Evolutionary conservation across 2,329 filamentous ascomycete species (phyloP), one percentile per base, ranked within the genome.

Genomic region (Pestalotiopsis sp.): DNA sequence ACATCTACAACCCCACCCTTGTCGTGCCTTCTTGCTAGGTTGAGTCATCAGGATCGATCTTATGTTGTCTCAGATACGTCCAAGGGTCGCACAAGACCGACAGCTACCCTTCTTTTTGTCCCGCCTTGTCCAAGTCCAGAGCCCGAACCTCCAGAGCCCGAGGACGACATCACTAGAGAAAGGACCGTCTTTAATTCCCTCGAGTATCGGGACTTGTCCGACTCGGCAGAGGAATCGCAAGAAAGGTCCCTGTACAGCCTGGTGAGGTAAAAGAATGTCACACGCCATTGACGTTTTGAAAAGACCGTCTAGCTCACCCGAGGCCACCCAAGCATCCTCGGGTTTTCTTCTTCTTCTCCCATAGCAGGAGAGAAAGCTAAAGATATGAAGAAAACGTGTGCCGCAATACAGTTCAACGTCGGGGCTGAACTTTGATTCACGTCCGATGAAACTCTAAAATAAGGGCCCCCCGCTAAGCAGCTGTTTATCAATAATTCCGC

Each of bases 1-100:
- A 20, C 45, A 52, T 52, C 14, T 52, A 52, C 23, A 23, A 17
- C 12, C 49, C 23, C 49, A 23, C 45, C 45, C 45, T 52, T 20
- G 45, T n/a, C 45, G n/a, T 52, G 45, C 45, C 45, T n/a, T 52
- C 45, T 52, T 52, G 45, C 20, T 45, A 36, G 38, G 27, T 20
- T 62, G 25, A 40, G 59, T 62, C 27, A 40, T 36, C n/a, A 58
- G 64, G 45, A 57, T 66, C 64, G 64, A 66, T 66, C 64, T 65
- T 49, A 40, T 40, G n/a, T 31, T 66, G 64, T 66, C 64, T 66
- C 31, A 66, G 64, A 66, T 66, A 58, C 49, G 64, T 66, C 45
- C 38, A 58, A 58, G 64, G 36, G 62, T 49, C 38, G 41, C n/a
- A 65, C 62, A 52, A 36, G 45, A 52, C 45, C 45, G 17, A 52